Evolutionary conservation across 495 filamentous ascomycete genomes (phyloP), one percentile per base, ranked within the genome.

Genomic region (Letharia columbiana): DNA sequence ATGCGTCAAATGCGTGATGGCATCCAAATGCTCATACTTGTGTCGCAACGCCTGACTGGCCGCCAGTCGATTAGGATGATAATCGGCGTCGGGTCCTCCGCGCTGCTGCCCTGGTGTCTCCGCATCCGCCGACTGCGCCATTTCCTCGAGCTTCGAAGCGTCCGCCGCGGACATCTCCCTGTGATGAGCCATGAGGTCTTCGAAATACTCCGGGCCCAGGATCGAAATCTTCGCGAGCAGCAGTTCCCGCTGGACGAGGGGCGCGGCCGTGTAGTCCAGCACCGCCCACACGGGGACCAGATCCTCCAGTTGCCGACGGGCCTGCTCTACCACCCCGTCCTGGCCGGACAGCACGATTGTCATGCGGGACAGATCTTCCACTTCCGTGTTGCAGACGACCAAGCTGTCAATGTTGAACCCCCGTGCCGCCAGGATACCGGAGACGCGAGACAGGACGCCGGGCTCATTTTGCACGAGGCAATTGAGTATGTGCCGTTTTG

Each of bases 361-460:
- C 94, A 98, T 98, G 71, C 94, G 92, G 31, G 91, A 96, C 40
- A 98, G 73, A 71, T 98, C 93, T 70, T 91, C 91, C n/a, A 98
- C 93, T 77, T 97, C 94, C 54, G 94, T 98, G 75, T 89, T 92
- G 80, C 94, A 98, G 49, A 98, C 94, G 60, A 98, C 94, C 65
- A 98, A 81, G 64, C 89, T 93, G 84, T 98, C 94, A 74, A 98
- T 98, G 80, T 98, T 98, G 87, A 98, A 98, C 65, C 94, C 94
- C 50, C 94, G 84, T 39, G 94, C 94, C 20, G 94, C 94, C 41
- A 98, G 84, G 73, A 98, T 98, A 63, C 94, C 94, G 13, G 94
- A 97, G 15, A 98, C 90, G 65, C 94, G 91, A 58, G 92, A 96
- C 28, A 98, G 83, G 62, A 98, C 94, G 76, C 94, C 94, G 56